These are phyloP conservation scores for Odonthalia washingtoniensis DNA, from an alignment of 31 red algal species.

Conservation along the genomic window DNA sequence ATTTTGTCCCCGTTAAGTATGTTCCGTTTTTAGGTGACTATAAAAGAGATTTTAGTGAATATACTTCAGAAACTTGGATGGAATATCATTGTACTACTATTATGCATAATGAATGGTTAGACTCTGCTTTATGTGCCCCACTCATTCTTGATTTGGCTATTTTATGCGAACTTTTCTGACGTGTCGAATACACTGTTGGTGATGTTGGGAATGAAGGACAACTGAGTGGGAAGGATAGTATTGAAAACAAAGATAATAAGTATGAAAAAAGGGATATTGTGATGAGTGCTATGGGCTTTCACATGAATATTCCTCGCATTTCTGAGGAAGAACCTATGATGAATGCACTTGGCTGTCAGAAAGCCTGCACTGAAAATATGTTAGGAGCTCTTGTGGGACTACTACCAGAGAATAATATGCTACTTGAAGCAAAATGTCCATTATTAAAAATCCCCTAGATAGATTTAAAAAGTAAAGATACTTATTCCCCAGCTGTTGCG, in stretches of 20 bases:
- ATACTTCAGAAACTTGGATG: conserved; percentile 95
- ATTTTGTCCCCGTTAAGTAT: conserved; percentile 98
- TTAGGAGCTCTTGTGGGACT: conserved; percentile 94
- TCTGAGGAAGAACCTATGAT: conserved; percentile 84
- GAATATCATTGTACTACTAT: conserved; percentile 90
- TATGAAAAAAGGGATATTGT: conserved; percentile 76
- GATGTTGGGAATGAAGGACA: conserved; percentile 30
- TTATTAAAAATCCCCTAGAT: too few relatives aligned
- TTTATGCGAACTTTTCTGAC: conserved; percentile 86
- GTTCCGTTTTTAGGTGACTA: conserved; percentile 97
- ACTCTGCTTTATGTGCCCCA: conserved; percentile 92
- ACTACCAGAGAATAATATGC: conserved; percentile 79
- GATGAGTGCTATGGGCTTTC: conserved; percentile 85
- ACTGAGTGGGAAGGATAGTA: too few relatives aligned
- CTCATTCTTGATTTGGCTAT: conserved; percentile 95
- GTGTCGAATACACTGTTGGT: conserved; percentile 65
- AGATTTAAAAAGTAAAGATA: too few relatives aligned
- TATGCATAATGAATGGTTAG: conserved; percentile 97
- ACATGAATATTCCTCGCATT: conserved; percentile 94
- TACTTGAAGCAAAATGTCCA: conserved; percentile 82
- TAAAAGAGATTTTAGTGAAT: conserved; percentile 96
- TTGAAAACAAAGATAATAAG: conserved; percentile 1
- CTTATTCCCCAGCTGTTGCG: too few relatives aligned
- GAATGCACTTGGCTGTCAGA: conserved; percentile 87
- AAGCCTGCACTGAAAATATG: conserved; percentile 94